Evolutionary conservation across 306 rosid species (phyloP).

Genomic region (Alnus glutinosa): DNA sequence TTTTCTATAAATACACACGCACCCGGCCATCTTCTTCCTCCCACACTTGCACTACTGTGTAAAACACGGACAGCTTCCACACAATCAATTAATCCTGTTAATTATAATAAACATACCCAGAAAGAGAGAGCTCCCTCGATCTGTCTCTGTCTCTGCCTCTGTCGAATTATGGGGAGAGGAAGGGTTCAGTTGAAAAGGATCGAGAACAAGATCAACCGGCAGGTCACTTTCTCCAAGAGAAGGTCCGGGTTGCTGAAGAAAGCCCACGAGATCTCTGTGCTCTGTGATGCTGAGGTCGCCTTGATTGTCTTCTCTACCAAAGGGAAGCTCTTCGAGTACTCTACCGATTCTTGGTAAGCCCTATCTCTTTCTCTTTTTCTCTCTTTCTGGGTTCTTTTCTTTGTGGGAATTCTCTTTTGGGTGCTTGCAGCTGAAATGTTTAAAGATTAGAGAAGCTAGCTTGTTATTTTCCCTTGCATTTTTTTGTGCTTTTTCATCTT

Average conservation of each 20-base stretch:
- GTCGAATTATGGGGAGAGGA: constrained; percentile 67
- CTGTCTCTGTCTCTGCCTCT: too few relatives aligned
- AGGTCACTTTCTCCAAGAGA: constrained; percentile 89
- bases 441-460: background rate
- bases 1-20: constrained; percentile 8
- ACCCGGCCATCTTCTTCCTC: background rate
- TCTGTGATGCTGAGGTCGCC: constrained; percentile 92
- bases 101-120: too few relatives aligned
- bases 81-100: too few relatives aligned
- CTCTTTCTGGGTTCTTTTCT: too few relatives aligned
- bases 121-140: too few relatives aligned
- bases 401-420: background rate
- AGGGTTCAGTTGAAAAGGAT: constrained; percentile 88
- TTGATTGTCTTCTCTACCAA: constrained; percentile 82
- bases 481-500: background rate
- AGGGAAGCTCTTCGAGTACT: constrained; percentile 76
- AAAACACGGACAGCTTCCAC: too few relatives aligned
- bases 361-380: background rate
- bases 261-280: constrained; percentile 87
- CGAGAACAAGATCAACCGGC: constrained; percentile 91
- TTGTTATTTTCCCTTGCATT: background rate
- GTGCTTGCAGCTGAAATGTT: background rate
- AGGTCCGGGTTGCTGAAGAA: constrained; percentile 85
- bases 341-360: constrained; percentile 69
- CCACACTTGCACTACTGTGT: background rate